A percentile compares a stretch with the other conserved stretches of the same genome.
Evolutionary conservation across 2,329 filamentous ascomycete species (phyloP).

Genomic region (Sclerotinia minor): DNA sequence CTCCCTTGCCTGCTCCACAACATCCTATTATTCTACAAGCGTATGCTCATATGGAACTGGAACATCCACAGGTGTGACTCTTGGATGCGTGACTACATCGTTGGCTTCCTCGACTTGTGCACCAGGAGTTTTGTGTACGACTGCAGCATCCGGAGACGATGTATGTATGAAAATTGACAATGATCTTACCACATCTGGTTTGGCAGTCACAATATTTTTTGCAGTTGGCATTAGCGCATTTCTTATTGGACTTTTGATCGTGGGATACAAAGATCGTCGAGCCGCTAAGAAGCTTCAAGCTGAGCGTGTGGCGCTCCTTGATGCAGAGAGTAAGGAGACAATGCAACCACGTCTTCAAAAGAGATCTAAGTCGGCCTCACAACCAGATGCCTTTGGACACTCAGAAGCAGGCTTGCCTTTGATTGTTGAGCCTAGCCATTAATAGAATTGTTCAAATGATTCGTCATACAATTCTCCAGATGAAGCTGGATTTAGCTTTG

Average conservation of each 20-base stretch:
- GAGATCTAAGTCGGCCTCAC: not conserved
- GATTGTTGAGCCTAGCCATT: not conserved
- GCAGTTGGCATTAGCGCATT: constrained; percentile 8
- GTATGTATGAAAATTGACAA: constrained; percentile 9
- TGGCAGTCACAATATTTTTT: constrained; percentile 21
- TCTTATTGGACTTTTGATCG: constrained; percentile 16
- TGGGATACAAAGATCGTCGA: constrained; percentile 10
- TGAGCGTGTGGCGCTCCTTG: constrained; percentile 11
- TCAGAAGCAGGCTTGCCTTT: constrained; percentile 1
- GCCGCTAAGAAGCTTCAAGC: not conserved
- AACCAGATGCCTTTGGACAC: constrained; percentile 8
- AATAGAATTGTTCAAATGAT: not conserved
- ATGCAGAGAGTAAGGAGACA: constrained; percentile 17
- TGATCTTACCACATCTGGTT: constrained; percentile 17
- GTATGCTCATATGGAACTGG: constrained; percentile 23
- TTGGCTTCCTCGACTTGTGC: constrained; percentile 5
- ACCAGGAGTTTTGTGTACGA: constrained; percentile 16
- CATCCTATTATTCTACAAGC: constrained; percentile 13
- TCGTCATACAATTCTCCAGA: not conserved
- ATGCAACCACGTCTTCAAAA: not conserved
- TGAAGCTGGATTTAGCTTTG: not conserved
- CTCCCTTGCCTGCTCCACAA: constrained; percentile 20
- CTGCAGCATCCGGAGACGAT: constrained; percentile 2
- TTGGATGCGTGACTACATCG: constrained; percentile 20
- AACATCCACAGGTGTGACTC: constrained; percentile 18